Conservation (phyloP, 345 rosid genomes). For the Euclidium syriacum region DNA sequence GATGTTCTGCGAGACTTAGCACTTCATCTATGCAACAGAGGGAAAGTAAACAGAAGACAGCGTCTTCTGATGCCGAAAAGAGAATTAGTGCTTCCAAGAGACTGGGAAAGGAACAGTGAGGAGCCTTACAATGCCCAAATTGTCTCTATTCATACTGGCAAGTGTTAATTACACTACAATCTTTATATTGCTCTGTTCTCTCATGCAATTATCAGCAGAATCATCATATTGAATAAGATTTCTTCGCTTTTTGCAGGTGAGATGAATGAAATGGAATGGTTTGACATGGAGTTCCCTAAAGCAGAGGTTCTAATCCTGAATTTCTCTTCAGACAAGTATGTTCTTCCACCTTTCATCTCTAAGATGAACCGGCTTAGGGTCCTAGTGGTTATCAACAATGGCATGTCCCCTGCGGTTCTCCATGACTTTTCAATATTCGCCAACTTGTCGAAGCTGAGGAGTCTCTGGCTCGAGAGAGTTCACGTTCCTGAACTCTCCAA, state of each 20-base stretch:
- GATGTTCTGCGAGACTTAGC: slow-evolving; percentile 93
- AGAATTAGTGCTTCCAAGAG: slow-evolving; percentile 54
- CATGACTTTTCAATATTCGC: slow-evolving; percentile 50
- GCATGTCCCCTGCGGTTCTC: slow-evolving; percentile 48
- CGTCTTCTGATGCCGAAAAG: slow-evolving; percentile 74
- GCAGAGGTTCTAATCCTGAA: slow-evolving; percentile 81
- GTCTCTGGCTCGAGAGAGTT: slow-evolving; percentile 88
- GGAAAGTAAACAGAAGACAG: slow-evolving; percentile 39
- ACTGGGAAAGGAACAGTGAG: slow-evolving; percentile 74
- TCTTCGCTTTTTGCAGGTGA: slow-evolving; percentile 42
- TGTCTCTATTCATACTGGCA: slow-evolving; percentile 86
- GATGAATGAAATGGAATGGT: slow-evolving; percentile 87
- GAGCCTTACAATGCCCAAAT: slow-evolving; percentile 58
- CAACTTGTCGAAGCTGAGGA: slow-evolving; percentile 47
- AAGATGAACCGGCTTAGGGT: slow-evolving; percentile 81
- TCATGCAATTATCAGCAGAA: not conserved
- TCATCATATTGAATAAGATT: not conserved
- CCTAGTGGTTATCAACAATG: slow-evolving; percentile 57
- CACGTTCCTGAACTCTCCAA: slow-evolving; percentile 43
- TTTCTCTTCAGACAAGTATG: slow-evolving; percentile 53
- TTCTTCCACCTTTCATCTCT: slow-evolving; percentile 70
- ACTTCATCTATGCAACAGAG: slow-evolving; percentile 46
- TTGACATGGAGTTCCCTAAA: slow-evolving; percentile 67
- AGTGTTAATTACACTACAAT: not conserved
- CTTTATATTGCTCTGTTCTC: not conserved